These are phyloP conservation scores for Fraxinus nigra DNA, from an alignment of 305 asterid genomes.

Conservation along the genomic window DNA sequence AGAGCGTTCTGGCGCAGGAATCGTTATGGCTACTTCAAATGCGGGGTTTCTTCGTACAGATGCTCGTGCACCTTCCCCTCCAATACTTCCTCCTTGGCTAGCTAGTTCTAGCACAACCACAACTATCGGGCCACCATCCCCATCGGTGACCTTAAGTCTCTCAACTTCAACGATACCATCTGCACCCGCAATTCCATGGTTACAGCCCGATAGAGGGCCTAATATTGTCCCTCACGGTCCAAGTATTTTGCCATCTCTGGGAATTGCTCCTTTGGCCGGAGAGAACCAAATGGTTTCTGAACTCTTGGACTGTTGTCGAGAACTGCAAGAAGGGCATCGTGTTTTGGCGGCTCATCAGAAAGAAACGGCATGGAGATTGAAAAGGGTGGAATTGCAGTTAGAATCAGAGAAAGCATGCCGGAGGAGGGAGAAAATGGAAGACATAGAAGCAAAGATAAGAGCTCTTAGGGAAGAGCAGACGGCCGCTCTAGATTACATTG, in stretches of 20 bases:
- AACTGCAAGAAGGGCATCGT: constrained; percentile 38
- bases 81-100: background rate
- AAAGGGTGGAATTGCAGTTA: constrained; percentile 40
- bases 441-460: constrained; percentile 40
- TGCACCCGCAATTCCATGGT: background rate
- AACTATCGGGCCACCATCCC: background rate
- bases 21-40: background rate
- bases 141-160: background rate
- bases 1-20: background rate
- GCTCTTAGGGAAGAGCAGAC: constrained; percentile 44
- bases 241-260: background rate
- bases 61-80: background rate
- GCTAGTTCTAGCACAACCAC: background rate
- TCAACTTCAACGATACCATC: background rate
- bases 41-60: background rate
- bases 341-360: constrained; percentile 43
- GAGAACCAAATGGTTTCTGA: constrained; percentile 32
- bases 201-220: background rate
- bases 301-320: constrained; percentile 38
- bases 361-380: constrained; percentile 48
- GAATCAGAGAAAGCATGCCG: constrained; percentile 47
- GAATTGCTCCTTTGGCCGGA: constrained; percentile 13
- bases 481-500: constrained; percentile 36
- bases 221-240: background rate
- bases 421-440: constrained; percentile 46